Evolutionary conservation across 805 yeast species (phyloP), one percentile per base, ranked within the genome.

Genomic region (Millerozyma miso): DNA sequence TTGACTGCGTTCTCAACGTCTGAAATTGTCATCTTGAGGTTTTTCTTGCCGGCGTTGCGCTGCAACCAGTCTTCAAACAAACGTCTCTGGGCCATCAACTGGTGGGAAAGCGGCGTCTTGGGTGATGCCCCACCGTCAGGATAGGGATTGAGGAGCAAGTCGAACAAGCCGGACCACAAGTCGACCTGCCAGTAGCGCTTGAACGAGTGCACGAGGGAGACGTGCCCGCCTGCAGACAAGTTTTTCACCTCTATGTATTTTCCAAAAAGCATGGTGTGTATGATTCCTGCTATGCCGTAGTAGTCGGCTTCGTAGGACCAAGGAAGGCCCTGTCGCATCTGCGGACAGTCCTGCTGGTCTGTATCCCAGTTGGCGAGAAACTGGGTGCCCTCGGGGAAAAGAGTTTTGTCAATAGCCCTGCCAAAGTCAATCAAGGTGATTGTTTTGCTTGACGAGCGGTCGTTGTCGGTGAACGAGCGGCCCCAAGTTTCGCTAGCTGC

Each of bases 291-390:
- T 15, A 87, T 48, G 0, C 96, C 96, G 58, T 76, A 85, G 56
- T 88, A 88, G 62, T 89, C 97, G 3, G 83, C 81, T 56, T 89
- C 88, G 54, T 74, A 86, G 2, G 78, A 76, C 95, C 96, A 89
- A 0, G 84, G 75, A 39, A 68, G 54, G 3, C 74, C 67, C 3
- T 73, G 60, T 41, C 79, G 65, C 80, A 86, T 79, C 52, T 83
- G 88, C 3, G 79, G 78, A 55, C 95, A 87, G 51, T 85, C 95
- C 48, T 79, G 85, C 42, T 76, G 72, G 47, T 81, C 85, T 0
- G 80, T 65, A 23, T 72, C 69, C 81, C 85, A 81, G 49, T 76
- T 70, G 15, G 84, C 74, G 33, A 68, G 61, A 58, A 88, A 89
- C 43, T 71, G 66, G 0, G 76, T 77, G 13, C 58, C 52, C 31